phyloP scores from a whole-genome alignment of 495 filamentous ascomycete genomes.

The Podospora appendiculata region DNA sequence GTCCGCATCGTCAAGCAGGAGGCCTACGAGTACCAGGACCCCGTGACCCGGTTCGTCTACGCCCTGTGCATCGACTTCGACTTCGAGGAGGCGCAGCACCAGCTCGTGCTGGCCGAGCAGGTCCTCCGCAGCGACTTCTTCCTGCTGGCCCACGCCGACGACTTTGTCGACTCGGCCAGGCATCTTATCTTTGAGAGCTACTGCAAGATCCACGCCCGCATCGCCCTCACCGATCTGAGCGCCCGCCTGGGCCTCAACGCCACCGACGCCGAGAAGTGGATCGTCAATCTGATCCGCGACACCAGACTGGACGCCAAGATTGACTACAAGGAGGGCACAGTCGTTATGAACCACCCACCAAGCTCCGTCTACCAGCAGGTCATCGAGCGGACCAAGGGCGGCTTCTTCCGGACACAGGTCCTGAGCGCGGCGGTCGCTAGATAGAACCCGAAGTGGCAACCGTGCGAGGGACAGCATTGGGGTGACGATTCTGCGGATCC shows the following conservation, averaged over 20 bases:
- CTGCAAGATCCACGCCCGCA: slow-evolving; percentile 98
- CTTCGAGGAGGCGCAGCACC: slow-evolving; percentile 94
- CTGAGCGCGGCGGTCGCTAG: slow-evolving; percentile 51
- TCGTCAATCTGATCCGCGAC: slow-evolving; percentile 96
- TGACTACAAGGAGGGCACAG: slow-evolving; percentile 96
- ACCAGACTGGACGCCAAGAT: slow-evolving; percentile 98
- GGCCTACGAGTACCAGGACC: slow-evolving; percentile 93
- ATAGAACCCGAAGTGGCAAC: no score
- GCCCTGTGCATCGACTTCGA: slow-evolving; percentile 97
- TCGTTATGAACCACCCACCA: slow-evolving; percentile 98
- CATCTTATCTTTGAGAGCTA: slow-evolving; percentile 97
- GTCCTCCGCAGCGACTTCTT: slow-evolving; percentile 94
- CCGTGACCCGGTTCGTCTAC: slow-evolving; percentile 91
- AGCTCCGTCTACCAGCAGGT: slow-evolving; percentile 98
- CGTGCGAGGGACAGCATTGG: not conserved
- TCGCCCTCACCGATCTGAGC: slow-evolving; percentile 95
- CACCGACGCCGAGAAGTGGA: slow-evolving; percentile 99
- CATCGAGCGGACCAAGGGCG: slow-evolving; percentile 92
- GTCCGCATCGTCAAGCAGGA: slow-evolving; percentile 93
- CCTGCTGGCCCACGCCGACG: slow-evolving; percentile 73
- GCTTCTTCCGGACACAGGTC: slow-evolving; percentile 82
- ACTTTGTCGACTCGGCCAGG: slow-evolving; percentile 87
- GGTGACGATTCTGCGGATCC: no score
- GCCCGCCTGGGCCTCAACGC: slow-evolving; percentile 79
- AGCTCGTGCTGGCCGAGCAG: slow-evolving; percentile 83